Base-by-base conservation (phyloP, 2,329 filamentous ascomycete genomes). In the Hymenoscyphus scutula region DNA sequence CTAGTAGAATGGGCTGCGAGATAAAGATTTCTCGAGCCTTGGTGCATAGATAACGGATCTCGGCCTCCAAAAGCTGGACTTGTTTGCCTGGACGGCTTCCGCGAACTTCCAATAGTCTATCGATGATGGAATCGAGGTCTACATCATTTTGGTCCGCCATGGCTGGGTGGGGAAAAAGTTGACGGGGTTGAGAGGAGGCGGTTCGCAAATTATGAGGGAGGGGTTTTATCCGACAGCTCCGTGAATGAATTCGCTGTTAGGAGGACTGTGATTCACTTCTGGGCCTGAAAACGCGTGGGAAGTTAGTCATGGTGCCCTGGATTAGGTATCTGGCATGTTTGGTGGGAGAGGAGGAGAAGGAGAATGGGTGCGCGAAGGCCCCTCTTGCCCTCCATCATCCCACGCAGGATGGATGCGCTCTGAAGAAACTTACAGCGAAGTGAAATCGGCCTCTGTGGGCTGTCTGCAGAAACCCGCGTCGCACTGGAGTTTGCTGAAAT, bases 21-120 rank as follows among this genome's bases (percentile, higher is more conserved):
- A 99, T 98, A 84, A 99, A 98, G 74, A 99, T 98, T 83, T 99
- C 95, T 70, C 95, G 90, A 67, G 94, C 93, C 83, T 98, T 98
- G 77, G 94, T 97, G 86, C 95, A 99, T 69, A 99, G 87, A 80
- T 88, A 97, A 76, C 94, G 90, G 72, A 99, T 99, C 82, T 98
- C 95, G 65, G 91, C 88, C 80, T 99, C 95, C 70, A 97, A 84
- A 71, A 99, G 86, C 82, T 98, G 94, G 61, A 99, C 95, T 81
- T 98, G 95, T 84, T 99, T 99, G 74, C 95, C 95, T 63, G 95
- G 95, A 76, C 95, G 89, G 84, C 93, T 97, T 77, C 94, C 95
- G 80, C 95, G 90, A 76, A 98, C 95, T 82, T 99, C 95, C 76
- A 98, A 85, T 75, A 99, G 87, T 79, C 95, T 88, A 80, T 98